A percentile compares a stretch with the other conserved stretches of the same genome.
Evolutionary conservation across 1,284 basidiomycete genomes (phyloP).

Genomic region (Hypsizygus ulmarius): DNA sequence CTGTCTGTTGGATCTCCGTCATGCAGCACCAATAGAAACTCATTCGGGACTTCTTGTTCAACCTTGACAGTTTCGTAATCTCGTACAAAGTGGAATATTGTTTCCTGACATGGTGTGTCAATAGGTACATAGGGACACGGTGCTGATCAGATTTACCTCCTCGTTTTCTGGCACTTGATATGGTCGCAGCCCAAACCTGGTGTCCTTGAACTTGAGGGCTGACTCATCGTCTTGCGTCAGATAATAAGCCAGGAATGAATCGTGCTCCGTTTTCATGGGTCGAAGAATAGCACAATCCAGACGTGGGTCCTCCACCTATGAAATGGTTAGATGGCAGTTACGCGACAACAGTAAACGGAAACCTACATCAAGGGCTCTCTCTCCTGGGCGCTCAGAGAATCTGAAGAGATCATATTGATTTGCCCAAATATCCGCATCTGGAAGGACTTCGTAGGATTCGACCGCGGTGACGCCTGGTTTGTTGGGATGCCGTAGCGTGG

Average conservation of each 20-base stretch:
- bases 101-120: slow-evolving; percentile 42
- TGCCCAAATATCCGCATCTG: slow-evolving; percentile 85
- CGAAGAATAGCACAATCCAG: slow-evolving; percentile 83
- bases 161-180: slow-evolving; percentile 50
- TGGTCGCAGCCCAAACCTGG: slow-evolving; percentile 37
- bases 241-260: slow-evolving; percentile 88
- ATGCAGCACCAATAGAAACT: slow-evolving; percentile 77
- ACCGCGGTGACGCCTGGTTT: slow-evolving; percentile 77
- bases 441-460: slow-evolving; percentile 83
- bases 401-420: slow-evolving; percentile 88
- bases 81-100: slow-evolving; percentile 69
- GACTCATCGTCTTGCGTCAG: slow-evolving; percentile 77
- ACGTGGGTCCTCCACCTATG: slow-evolving; percentile 69
- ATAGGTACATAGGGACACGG: background rate
- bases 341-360: background rate
- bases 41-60: slow-evolving; percentile 80
- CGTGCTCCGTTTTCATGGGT: slow-evolving; percentile 82
- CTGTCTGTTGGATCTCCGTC: slow-evolving; percentile 46
- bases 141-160: slow-evolving; percentile 36
- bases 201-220: slow-evolving; percentile 57
- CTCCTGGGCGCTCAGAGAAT: slow-evolving; percentile 86
- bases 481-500: slow-evolving; percentile 71
- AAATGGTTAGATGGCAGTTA: slow-evolving; percentile 5
- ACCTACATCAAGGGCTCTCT: slow-evolving; percentile 61
- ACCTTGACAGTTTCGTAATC: slow-evolving; percentile 84